Base-by-base conservation (phyloP, 1,284 basidiomycete genomes). In the Inonotus obliquus region DNA sequence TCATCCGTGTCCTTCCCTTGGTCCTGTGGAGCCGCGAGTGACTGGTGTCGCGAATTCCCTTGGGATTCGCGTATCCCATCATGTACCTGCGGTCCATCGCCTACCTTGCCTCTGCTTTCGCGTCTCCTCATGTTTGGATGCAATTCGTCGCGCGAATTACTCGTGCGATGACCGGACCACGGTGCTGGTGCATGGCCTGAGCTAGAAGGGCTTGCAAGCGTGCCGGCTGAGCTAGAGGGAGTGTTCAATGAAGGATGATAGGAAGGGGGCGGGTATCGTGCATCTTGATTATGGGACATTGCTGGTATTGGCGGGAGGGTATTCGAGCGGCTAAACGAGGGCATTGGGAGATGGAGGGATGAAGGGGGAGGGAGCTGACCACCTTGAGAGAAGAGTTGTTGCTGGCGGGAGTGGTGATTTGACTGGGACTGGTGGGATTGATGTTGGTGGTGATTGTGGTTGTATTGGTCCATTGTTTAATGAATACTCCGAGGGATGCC, bases 1-100 rank as follows among this genome's bases (percentile, higher is more conserved):
- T 89, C 87, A 63, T 83, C 82, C 11, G 62, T 68, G 51, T 74
- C 73, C 67, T 75, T 75, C 63, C 65, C 39, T 62, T 54, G 17
- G 63, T 67, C 53, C 67, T 66, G 49, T 47, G 63, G 60, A 21
- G 41, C 54, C 2, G 51, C 38, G 10, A 58, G 58, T 5, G 27
- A 23, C 17, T 55, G 53, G 47, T 53, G 32, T 1, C 62, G 53
- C 29, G 58, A 44, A 32, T 19, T 41, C 13, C 27, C 49, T 29
- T 48, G 60, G 17, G 51, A 25, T 9, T 59, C 61, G 41, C 53
- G 57, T 14, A 45, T 25, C 2, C 41, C 52, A n/a, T 59, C 56
- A 48, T 37, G 37, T 6, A 52, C 4, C 19, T 35, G 38, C 21
- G 57, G 35, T 14, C 61, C 57, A 41, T 59, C 61, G 38, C 48